These are phyloP conservation scores for Ceratocystiopsis sp. DNA, from an alignment of 2,329 filamentous ascomycete genomes.

Conservation along the genomic window DNA sequence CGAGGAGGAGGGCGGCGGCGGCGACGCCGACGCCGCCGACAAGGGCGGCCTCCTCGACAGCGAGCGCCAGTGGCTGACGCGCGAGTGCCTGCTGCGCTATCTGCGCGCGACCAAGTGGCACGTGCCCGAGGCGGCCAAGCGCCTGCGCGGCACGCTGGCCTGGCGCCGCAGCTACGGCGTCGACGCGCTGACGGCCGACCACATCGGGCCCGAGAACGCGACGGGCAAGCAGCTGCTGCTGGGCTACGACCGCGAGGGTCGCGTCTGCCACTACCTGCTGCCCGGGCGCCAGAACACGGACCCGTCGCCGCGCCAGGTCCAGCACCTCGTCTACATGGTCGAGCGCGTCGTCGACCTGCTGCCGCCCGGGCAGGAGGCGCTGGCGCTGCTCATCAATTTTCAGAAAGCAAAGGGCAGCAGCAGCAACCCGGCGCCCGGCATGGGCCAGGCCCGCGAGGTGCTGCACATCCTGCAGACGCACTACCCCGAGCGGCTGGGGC, in stretches of 20 bases:
- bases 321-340: slow-evolving; percentile 92
- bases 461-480: slow-evolving; percentile 85
- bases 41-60: slow-evolving; percentile 51
- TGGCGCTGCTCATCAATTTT: slow-evolving; percentile 85
- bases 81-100: slow-evolving; percentile 83
- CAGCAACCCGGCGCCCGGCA: slow-evolving; percentile 54
- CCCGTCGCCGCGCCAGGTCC: slow-evolving; percentile 65
- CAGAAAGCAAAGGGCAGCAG: slow-evolving; percentile 58
- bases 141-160: slow-evolving; percentile 62
- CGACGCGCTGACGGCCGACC: slow-evolving; percentile 60
- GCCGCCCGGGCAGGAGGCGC: slow-evolving; percentile 69
- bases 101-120: slow-evolving; percentile 89
- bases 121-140: slow-evolving; percentile 54
- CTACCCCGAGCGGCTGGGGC: slow-evolving; percentile 82
- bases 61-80: slow-evolving; percentile 80
- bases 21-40: slow-evolving; percentile 23
- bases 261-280: slow-evolving; percentile 83
- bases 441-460: slow-evolving; percentile 67
- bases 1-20: slow-evolving; percentile 40
- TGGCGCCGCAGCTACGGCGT: slow-evolving; percentile 89
- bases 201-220: slow-evolving; percentile 86
- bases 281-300: slow-evolving; percentile 89
- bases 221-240: slow-evolving; percentile 88
- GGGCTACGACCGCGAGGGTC: slow-evolving; percentile 68
- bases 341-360: slow-evolving; percentile 80